These are phyloP conservation scores for Rhizophora apiculata DNA, from an alignment of 345 rosid species.

Conservation along the genomic window DNA sequence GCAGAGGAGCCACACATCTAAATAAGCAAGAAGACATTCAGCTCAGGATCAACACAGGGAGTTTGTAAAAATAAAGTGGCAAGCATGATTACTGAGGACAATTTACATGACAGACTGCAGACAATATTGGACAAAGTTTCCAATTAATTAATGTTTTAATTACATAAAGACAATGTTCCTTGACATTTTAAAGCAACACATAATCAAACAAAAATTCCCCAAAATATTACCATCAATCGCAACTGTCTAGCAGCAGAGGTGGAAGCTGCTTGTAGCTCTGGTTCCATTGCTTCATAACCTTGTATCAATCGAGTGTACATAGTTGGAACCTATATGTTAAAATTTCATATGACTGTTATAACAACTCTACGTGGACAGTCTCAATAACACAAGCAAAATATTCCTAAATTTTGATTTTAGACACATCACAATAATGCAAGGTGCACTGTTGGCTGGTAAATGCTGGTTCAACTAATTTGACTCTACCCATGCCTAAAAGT, in stretches of 20 bases:
- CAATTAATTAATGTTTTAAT: too few species aligned
- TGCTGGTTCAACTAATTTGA: too few species aligned
- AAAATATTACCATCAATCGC: slow-evolving; percentile 72
- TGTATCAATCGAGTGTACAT: slow-evolving; percentile 93
- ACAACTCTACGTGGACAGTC: neutral
- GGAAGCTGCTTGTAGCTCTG: slow-evolving; percentile 57
- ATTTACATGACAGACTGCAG: neutral
- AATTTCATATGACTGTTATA: slow-evolving; percentile 8
- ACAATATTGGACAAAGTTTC: neutral
- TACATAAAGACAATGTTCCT: too few species aligned
- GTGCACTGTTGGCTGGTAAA: neutral
- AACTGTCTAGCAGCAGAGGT: slow-evolving; percentile 72
- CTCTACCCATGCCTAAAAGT: too few species aligned
- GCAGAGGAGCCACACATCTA: slow-evolving; percentile 99
- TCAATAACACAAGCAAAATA: slow-evolving; percentile 4
- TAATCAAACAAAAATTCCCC: neutral
- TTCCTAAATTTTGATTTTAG: neutral
- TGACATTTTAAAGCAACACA: neutral
- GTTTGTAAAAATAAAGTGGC: slow-evolving; percentile 2
- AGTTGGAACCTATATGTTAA: slow-evolving; percentile 74
- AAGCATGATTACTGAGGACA: neutral
- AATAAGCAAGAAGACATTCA: slow-evolving; percentile 1
- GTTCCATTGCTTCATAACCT: slow-evolving; percentile 92
- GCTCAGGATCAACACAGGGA: neutral
- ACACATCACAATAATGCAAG: neutral